A percentile compares a stretch with the other conserved stretches of the same genome.
Evolutionary conservation across 2,329 filamentous ascomycete species (phyloP).

Genomic region (Alternaria triticimaculans): DNA sequence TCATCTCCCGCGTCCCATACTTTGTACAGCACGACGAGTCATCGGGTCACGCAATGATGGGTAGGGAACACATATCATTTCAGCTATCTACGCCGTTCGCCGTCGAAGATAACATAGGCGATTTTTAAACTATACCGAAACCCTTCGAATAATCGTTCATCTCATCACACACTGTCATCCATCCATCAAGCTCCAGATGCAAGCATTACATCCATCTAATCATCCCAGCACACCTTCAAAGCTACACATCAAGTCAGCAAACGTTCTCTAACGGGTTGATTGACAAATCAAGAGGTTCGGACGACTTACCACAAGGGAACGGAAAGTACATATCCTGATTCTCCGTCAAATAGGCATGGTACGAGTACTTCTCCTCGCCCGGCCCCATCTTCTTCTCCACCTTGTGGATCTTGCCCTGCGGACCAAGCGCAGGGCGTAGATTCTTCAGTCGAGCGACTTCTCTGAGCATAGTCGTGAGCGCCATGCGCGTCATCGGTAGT

Average conservation of each 20-base stretch:
- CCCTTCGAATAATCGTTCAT: background rate
- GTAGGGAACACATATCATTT: background rate
- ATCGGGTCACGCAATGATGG: background rate
- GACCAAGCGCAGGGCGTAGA: constrained; percentile 49
- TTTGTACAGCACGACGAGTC: background rate
- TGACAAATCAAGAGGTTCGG: no score
- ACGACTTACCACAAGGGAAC: constrained; percentile 54
- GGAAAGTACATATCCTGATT: constrained; percentile 57
- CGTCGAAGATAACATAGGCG: background rate
- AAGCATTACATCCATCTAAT: background rate
- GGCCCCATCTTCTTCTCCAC: constrained; percentile 43
- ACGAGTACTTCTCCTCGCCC: constrained; percentile 40
- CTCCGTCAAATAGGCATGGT: constrained; percentile 56
- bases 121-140: background rate
- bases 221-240: constrained; percentile 41
- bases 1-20: background rate
- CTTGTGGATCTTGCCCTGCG: constrained; percentile 53
- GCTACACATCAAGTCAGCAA: constrained; percentile 24
- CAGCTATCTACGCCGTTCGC: background rate
- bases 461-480: constrained; percentile 55
- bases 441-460: constrained; percentile 51
- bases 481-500: constrained; percentile 51
- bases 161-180: background rate
- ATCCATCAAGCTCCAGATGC: background rate
- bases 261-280: no score